Conservation (phyloP, 202 grass and related monocot species). For the Schoenoplectus triqueter region DNA sequence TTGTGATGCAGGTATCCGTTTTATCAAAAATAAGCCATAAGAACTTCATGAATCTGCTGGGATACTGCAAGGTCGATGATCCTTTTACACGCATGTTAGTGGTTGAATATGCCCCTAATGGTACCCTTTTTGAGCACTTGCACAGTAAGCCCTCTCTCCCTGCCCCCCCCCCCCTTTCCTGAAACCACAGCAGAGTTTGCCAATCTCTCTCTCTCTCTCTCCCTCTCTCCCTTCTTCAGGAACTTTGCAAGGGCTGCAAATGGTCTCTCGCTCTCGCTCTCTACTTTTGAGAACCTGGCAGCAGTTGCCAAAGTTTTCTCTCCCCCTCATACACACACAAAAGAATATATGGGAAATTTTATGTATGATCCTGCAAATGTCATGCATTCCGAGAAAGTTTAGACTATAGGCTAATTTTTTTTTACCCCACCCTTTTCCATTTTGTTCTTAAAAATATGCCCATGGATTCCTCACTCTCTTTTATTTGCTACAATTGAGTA, state of each 20-base stretch:
- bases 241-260: too few species aligned
- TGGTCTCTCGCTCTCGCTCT: too few species aligned
- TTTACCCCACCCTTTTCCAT: not conserved
- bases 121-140: conserved; percentile 93
- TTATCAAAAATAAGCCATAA: conserved; percentile 87
- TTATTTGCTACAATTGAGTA: not conserved
- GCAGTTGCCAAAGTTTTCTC: too few species aligned
- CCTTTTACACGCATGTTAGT: conserved; percentile 89
- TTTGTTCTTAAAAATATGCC: not conserved
- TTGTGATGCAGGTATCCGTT: conserved; percentile 51
- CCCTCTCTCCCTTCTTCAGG: not conserved
- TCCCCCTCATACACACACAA: too few species aligned
- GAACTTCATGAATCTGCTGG: conserved; percentile 89
- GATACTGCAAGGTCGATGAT: conserved; percentile 57
- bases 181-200: too few species aligned
- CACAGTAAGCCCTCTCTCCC: conserved; percentile 58
- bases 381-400: not conserved
- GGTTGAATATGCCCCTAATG: conserved; percentile 78
- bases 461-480: not conserved
- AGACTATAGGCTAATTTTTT: not conserved
- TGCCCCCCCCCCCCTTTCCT: not conserved
- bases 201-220: not conserved
- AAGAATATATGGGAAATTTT: not conserved
- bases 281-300: too few species aligned
- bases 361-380: not conserved